Conservation (phyloP, 495 filamentous ascomycete genomes). For the Penicillium dipodomyicola region DNA sequence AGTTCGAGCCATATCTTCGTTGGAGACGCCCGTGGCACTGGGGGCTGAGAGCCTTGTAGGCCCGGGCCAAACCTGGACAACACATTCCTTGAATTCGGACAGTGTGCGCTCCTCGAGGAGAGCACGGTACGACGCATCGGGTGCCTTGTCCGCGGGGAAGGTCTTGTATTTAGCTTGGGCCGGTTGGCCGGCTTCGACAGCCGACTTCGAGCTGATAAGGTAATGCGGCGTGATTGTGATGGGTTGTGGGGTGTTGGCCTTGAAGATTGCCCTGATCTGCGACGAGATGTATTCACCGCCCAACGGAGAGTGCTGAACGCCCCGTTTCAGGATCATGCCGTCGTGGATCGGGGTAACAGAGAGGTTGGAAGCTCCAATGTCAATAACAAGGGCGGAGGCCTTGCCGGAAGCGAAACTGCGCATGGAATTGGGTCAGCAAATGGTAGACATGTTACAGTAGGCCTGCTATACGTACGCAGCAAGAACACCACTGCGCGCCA, state of each 20-base stretch:
- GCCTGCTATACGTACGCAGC: slow-evolving; percentile 51
- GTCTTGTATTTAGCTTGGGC: slow-evolving; percentile 66
- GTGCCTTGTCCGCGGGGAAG: slow-evolving; percentile 60
- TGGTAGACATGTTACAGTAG: background rate
- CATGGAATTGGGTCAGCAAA: slow-evolving; percentile 6
- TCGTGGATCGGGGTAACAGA: slow-evolving; percentile 92
- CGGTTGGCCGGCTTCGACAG: slow-evolving; percentile 84
- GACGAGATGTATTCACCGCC: slow-evolving; percentile 86
- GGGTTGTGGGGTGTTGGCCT: slow-evolving; percentile 65
- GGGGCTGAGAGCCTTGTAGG: slow-evolving; percentile 63
- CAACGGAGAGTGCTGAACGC: slow-evolving; percentile 75
- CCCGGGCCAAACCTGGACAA: slow-evolving; percentile 90
- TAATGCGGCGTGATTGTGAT: slow-evolving; percentile 83
- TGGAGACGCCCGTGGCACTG: slow-evolving; percentile 55
- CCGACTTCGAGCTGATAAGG: slow-evolving; percentile 77
- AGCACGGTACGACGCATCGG: slow-evolving; percentile 68
- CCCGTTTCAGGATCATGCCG: slow-evolving; percentile 88
- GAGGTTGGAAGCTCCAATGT: slow-evolving; percentile 87
- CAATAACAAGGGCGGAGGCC: slow-evolving; percentile 84
- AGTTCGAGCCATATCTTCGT: slow-evolving; percentile 64
- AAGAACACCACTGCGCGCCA: slow-evolving; percentile 67
- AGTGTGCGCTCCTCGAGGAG: slow-evolving; percentile 91
- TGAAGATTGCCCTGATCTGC: slow-evolving; percentile 80
- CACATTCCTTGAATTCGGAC: slow-evolving; percentile 95
- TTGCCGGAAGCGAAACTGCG: slow-evolving; percentile 83